Evolutionary conservation across 805 yeast genomes (phyloP), one percentile per base, ranked within the genome.

Genomic region (Wickerhamiella allomyrinae): DNA sequence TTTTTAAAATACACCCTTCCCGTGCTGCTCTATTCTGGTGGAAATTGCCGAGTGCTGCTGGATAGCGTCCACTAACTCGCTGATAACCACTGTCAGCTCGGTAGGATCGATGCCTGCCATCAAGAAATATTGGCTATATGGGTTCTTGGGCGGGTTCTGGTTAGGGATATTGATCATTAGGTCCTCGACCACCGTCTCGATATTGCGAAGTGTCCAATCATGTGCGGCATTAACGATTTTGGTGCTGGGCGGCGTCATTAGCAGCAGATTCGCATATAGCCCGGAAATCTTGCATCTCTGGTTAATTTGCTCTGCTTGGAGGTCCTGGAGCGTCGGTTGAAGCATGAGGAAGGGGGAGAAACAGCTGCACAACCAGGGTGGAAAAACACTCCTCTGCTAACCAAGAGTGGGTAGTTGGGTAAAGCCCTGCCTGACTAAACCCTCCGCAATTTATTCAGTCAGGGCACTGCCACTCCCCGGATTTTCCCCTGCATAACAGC

Each of bases 171-270:
- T 54, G 37, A 41, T 36, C 15, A 49, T 41, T 19, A 58, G 45
- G 48, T 58, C 62, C 22, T 53, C 53, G 20, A 54, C 57, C 15
- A 58, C 41, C 14, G 56, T 37, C 45, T 56, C 58, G 35, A 58
- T 56, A 45, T 54, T 50, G 25, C 55, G 46, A 38, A 58, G 46
- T 11, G 57, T 45, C 62, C 62, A 58, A 42, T 57, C 59, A 43
- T 58, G 62, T 9, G 59, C 57, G 6, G 60, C 62, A 37, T 56
- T 53, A 19, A 56, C 41, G 20, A 55, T 43, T 31, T 44, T 43
- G 20, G 57, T 56, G 40, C 49, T 44, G 41, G 56, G 53, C 17
- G 57, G 53, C 39, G 57, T 53, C 14, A 53, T 42, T 42, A 49
- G 46, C n/a, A 58, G 51, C 34, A 58, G 49, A 27, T 44, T 50